Evolutionary conservation across 2,329 filamentous ascomycete species (phyloP), one percentile per base, ranked within the genome.

Genomic region (Neonectria hederae): DNA sequence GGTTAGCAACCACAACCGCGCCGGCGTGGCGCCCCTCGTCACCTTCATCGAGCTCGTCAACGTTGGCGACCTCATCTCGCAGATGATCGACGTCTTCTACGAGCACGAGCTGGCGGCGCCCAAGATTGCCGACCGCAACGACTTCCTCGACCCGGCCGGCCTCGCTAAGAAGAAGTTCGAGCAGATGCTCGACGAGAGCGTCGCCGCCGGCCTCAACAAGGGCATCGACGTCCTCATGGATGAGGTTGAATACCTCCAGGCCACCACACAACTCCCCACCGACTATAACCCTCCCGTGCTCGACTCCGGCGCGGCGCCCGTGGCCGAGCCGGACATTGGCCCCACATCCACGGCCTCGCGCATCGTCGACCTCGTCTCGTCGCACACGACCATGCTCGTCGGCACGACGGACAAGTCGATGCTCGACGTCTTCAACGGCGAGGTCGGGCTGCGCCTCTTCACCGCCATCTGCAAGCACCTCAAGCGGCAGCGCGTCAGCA

Each of bases 11-110:
- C 89, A 91, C 69, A 87, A 87, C 72, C 84, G 89, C 68, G 83
- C 87, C 35, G 92, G 92, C 1, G 94, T 97, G 8, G 93, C 94
- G 59, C 96, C 96, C 2, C 86, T 99, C 4, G 94, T 97, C 49
- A 97, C 93, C 0, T 99, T 99, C 74, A 89, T 99, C 65, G 96
- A 99, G 80, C 87, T 99, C 28, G 96, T 99, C 77, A 99, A 99
- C 76, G 95, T 99, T 1, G 96, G 96, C 63, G 96, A 99, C 77
- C 85, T 99, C 62, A 99, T 99, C 72, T 93, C 97, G 64, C 96
- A 99, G 78, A 99, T 99, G 96, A 89, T 99, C 63, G 96, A 99
- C 76, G 94, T 99, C 35, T 99, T 99, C 77, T 99, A 97, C 80
- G 92, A 97, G 76, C 96, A 98, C 80, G 96, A 99, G 80, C 87